These are phyloP conservation scores for Erodium texanum DNA, from an alignment of 441 rosid genomes.

Conservation along the genomic window DNA sequence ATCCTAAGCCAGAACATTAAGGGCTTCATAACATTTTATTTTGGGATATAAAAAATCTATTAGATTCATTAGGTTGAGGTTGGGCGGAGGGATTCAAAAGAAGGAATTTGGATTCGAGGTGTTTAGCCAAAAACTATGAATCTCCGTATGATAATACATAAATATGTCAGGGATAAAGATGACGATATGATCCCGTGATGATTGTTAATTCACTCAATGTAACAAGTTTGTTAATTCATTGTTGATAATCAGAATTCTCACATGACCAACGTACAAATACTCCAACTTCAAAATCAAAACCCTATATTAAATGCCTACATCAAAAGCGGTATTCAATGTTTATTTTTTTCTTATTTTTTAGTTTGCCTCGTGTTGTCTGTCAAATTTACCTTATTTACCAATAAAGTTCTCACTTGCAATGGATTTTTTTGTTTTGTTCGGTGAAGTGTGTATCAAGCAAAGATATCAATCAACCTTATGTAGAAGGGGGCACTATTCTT, in stretches of 20 bases:
- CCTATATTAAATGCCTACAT: neutral
- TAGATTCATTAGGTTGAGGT: neutral
- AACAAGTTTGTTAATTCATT: neutral
- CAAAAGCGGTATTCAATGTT: neutral
- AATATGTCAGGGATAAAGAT: too few relatives aligned
- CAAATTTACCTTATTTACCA: neutral
- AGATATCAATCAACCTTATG: too few relatives aligned
- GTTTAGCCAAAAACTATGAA: conserved; percentile 4
- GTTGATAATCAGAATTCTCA: neutral
- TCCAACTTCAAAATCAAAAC: neutral
- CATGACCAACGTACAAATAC: neutral
- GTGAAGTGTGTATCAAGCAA: too few relatives aligned
- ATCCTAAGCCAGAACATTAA: neutral
- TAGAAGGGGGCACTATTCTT: too few relatives aligned
- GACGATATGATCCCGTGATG: too few relatives aligned
- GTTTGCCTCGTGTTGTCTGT: neutral
- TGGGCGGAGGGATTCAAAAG: neutral
- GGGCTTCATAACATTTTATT: neutral
- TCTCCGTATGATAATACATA: neutral
- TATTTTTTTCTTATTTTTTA: too few relatives aligned
- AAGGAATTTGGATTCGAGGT: neutral
- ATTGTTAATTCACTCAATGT: neutral
- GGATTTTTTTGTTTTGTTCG: neutral
- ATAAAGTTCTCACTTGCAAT: neutral
- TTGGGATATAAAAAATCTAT: neutral